Evolutionary conservation across 495 filamentous ascomycete species (phyloP).

Genomic region (Aspergillus affinis): DNA sequence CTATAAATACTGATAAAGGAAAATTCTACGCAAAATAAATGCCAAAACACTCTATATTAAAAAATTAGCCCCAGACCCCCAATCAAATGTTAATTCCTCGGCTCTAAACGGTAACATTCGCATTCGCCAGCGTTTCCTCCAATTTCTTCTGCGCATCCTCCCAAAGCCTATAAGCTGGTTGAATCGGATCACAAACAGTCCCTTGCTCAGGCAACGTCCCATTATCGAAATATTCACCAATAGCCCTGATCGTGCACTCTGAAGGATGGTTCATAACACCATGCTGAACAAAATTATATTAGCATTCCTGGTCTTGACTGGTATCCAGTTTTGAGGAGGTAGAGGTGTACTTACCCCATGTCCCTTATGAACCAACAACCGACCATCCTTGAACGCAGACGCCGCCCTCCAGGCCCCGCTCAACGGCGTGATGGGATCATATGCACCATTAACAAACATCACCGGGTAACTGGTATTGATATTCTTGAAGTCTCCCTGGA

Average conservation of each 20-base stretch:
- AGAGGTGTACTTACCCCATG: constrained; percentile 8
- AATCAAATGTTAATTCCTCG: too few species aligned
- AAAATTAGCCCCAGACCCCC: too few species aligned
- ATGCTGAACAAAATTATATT: background rate
- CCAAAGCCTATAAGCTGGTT: background rate
- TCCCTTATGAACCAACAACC: constrained; percentile 6
- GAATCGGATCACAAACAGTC: background rate
- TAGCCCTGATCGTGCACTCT: background rate
- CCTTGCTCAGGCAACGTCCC: constrained; percentile 1
- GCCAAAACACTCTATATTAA: too few species aligned
- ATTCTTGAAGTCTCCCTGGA: constrained; percentile 1
- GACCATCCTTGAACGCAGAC: background rate
- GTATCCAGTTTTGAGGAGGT: too few species aligned
- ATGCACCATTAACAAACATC: background rate
- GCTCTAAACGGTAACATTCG: background rate
- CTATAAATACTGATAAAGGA: too few species aligned
- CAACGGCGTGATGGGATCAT: constrained; percentile 2
- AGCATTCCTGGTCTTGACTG: too few species aligned
- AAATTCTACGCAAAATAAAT: too few species aligned
- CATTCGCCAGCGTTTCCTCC: background rate
- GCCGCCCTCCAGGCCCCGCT: background rate
- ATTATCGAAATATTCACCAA: background rate
- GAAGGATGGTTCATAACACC: constrained; percentile 1
- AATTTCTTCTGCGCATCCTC: background rate
- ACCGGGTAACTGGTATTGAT: constrained; percentile 2